Evolutionary conservation across 2,329 filamentous ascomycete genomes (phyloP).

Genomic region (Alternaria hordeiaustralica): DNA sequence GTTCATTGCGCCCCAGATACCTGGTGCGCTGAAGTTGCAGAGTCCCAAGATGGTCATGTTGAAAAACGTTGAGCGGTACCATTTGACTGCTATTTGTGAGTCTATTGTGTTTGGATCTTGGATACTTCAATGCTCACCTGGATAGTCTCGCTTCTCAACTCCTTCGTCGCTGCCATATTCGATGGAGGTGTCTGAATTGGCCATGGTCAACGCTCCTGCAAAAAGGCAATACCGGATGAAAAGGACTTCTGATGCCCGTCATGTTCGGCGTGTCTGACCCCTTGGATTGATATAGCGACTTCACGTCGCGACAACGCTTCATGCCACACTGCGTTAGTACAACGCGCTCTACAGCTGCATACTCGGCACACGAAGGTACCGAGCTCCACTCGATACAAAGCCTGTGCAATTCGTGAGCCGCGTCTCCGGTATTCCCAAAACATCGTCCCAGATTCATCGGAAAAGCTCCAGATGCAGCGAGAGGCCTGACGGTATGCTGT

Average conservation of each 20-base stretch:
- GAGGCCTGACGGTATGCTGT: neutral
- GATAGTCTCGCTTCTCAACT: slow-evolving; percentile 32
- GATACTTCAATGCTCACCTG: slow-evolving; percentile 18
- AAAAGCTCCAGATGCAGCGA: neutral
- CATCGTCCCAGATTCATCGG: neutral
- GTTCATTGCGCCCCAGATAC: slow-evolving; percentile 76
- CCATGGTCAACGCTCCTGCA: slow-evolving; percentile 14
- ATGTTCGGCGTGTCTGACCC: no score
- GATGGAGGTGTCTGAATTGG: slow-evolving; percentile 15
- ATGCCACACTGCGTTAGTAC: neutral
- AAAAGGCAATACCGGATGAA: neutral
- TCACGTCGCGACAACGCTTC: neutral
- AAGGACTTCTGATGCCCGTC: neutral
- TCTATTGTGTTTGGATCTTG: neutral
- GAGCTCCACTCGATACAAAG: neutral
- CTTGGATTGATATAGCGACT: neutral
- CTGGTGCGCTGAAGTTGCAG: slow-evolving; percentile 73
- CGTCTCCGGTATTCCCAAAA: neutral
- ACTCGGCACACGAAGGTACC: neutral
- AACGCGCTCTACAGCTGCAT: neutral
- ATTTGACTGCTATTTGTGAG: slow-evolving; percentile 58
- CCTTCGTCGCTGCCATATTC: slow-evolving; percentile 27
- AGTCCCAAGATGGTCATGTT: slow-evolving; percentile 75
- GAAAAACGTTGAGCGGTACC: slow-evolving; percentile 75
- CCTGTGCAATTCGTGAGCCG: neutral